Evolutionary conservation across 352 stramenopile genomes (phyloP).

Genomic region (Phytophthora rubi): DNA sequence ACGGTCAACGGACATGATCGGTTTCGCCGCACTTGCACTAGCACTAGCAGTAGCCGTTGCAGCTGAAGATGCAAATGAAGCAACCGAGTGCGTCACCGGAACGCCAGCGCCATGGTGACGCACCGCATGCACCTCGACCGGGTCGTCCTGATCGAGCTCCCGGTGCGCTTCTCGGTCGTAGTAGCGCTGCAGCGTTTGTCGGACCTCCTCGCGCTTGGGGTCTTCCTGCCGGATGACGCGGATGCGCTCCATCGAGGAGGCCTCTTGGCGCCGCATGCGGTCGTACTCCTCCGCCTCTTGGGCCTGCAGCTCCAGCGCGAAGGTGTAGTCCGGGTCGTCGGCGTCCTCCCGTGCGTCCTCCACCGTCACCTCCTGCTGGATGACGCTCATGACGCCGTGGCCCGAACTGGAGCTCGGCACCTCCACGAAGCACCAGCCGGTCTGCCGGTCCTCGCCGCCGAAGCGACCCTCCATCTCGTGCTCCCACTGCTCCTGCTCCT

Average conservation of each 20-base stretch:
- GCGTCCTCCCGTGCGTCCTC: slow-evolving; percentile 48
- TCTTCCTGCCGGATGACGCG: slow-evolving; percentile 63
- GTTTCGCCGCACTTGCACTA: slow-evolving; percentile 6
- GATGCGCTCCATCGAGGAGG: slow-evolving; percentile 71
- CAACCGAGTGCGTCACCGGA: slow-evolving; percentile 23
- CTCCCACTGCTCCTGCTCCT: slow-evolving; percentile 76
- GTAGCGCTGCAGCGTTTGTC: slow-evolving; percentile 55
- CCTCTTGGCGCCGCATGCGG: slow-evolving; percentile 68
- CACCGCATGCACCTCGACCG: slow-evolving; percentile 26
- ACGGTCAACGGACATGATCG: slow-evolving; percentile 26
- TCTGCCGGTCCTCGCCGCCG: slow-evolving; percentile 54
- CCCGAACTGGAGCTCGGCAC: slow-evolving; percentile 64
- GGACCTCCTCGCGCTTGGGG: slow-evolving; percentile 52
- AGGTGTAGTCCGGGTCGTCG: slow-evolving; percentile 76
- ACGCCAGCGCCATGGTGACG: slow-evolving; percentile 12
- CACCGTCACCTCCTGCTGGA: slow-evolving; percentile 71
- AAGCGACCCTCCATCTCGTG: slow-evolving; percentile 69
- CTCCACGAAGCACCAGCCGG: slow-evolving; percentile 79
- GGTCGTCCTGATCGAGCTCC: slow-evolving; percentile 17
- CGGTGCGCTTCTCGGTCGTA: slow-evolving; percentile 45
- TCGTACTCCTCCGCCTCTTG: slow-evolving; percentile 81
- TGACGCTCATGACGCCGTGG: slow-evolving; percentile 74
- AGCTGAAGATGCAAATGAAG: not conserved
- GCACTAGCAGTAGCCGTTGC: slow-evolving; percentile 9
- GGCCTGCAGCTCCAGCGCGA: slow-evolving; percentile 72